Percentiles rank a stretch among this genome's conserved stretches.
Evolutionary conservation across 2,329 filamentous ascomycete genomes (phyloP).

Genomic region (Fusarium tuaranense): DNA sequence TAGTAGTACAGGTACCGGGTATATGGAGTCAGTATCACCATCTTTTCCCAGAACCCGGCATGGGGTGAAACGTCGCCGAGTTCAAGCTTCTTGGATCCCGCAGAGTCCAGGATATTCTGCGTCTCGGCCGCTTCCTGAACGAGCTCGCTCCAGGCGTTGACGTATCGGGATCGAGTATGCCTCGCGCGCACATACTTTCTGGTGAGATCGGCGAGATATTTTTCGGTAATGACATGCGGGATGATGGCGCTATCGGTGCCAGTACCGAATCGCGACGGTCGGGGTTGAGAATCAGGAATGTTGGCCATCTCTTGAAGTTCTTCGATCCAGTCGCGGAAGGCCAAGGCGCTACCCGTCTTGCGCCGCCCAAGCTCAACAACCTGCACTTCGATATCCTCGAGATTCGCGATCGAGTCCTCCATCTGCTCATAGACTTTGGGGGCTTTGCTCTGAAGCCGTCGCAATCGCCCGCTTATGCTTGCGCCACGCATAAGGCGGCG

Average conservation of each 20-base stretch:
- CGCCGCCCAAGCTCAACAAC: constrained; percentile 82
- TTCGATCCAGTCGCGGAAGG: constrained; percentile 95
- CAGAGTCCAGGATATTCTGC: constrained; percentile 87
- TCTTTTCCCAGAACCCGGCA: constrained; percentile 64
- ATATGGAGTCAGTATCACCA: constrained; percentile 79
- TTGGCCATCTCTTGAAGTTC: constrained; percentile 85
- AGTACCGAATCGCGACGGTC: constrained; percentile 54
- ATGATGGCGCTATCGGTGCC: constrained; percentile 62
- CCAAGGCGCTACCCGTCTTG: constrained; percentile 80
- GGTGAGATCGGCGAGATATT: constrained; percentile 91
- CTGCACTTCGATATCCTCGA: constrained; percentile 86
- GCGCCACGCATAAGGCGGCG: constrained; percentile 83
- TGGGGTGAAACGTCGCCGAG: constrained; percentile 72
- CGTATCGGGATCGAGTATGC: constrained; percentile 85
- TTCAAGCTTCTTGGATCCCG: constrained; percentile 82
- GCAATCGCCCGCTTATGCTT: constrained; percentile 79
- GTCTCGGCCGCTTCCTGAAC: constrained; percentile 79
- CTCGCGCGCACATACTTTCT: constrained; percentile 83
- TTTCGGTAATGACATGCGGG: constrained; percentile 89
- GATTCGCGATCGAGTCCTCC: constrained; percentile 81
- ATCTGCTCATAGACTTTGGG: constrained; percentile 88
- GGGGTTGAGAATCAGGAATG: constrained; percentile 71
- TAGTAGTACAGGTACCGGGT: constrained; percentile 83
- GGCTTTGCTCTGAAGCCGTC: constrained; percentile 81
- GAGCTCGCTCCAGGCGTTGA: constrained; percentile 86